Conservation (phyloP, 139 green algal genomes). For the Spirogloea muscicola region DNA sequence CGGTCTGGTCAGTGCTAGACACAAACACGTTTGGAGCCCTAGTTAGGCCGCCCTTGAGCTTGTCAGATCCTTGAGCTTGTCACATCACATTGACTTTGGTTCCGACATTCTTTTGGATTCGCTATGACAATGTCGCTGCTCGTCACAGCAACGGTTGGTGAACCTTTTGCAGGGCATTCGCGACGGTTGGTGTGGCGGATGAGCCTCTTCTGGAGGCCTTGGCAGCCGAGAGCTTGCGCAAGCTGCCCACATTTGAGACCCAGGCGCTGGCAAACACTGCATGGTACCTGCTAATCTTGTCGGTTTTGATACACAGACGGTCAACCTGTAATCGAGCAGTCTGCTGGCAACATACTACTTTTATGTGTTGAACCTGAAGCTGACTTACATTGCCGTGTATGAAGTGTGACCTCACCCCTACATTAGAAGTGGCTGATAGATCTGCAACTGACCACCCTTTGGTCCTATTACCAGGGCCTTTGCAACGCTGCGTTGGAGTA, state of each 20-base stretch:
- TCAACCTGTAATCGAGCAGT: background rate
- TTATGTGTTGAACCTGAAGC: background rate
- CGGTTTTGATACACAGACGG: background rate
- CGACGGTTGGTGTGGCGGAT: background rate
- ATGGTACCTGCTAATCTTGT: background rate
- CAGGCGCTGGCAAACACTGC: conserved; percentile 6
- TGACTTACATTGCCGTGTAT: background rate
- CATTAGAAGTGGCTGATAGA: background rate
- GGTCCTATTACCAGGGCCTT: background rate
- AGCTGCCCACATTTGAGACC: background rate
- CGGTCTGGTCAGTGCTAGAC: too few species aligned
- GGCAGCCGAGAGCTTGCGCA: background rate
- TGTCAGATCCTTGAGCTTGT: too few species aligned
- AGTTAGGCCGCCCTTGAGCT: too few species aligned
- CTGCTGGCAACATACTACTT: background rate
- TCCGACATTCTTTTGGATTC: conserved; percentile 2
- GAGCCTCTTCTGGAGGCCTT: background rate
- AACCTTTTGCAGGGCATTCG: background rate
- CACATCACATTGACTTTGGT: background rate
- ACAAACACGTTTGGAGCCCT: too few species aligned
- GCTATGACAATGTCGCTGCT: too few species aligned
- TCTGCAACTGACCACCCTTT: background rate
- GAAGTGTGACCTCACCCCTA: background rate
- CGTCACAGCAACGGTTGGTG: background rate
- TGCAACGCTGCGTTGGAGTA: background rate